These are phyloP conservation scores for Chaetomium strumarium DNA, from an alignment of 2,329 filamentous ascomycete genomes.

Conservation along the genomic window DNA sequence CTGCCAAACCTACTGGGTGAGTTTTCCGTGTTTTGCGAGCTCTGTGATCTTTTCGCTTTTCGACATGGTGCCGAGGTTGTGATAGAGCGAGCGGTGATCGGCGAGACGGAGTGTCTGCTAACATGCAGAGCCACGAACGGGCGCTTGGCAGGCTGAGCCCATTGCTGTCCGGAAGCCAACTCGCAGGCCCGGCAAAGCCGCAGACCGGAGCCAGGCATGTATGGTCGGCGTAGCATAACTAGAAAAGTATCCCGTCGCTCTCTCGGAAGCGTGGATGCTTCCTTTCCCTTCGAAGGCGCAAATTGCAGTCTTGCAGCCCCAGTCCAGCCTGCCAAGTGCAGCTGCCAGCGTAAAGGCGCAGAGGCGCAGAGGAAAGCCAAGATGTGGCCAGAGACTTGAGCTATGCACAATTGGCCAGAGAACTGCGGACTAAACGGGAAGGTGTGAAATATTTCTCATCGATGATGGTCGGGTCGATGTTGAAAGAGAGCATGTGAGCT, in stretches of 20 bases:
- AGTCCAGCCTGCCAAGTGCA: too few species aligned
- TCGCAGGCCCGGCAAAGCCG: constrained; percentile 27
- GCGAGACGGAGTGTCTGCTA: constrained; percentile 11
- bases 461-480: constrained; percentile 12
- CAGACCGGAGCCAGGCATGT: constrained; percentile 9
- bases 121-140: constrained; percentile 21
- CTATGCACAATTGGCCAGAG: too few species aligned
- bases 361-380: too few species aligned
- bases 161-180: constrained; percentile 24
- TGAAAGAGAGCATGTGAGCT: constrained; percentile 21
- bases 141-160: constrained; percentile 22
- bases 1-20: constrained; percentile 16
- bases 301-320: not conserved
- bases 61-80: constrained; percentile 17
- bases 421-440: too few species aligned
- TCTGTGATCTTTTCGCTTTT: constrained; percentile 16
- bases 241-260: not conserved
- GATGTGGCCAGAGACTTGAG: too few species aligned
- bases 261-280: not conserved
- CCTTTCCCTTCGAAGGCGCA: not conserved
- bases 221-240: constrained; percentile 20
- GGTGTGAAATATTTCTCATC: too few species aligned
- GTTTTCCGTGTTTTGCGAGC: constrained; percentile 3
- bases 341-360: too few species aligned
- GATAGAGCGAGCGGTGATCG: constrained; percentile 17